These are phyloP conservation scores for Zymoseptoria pseudotritici DNA, from an alignment of 2,329 filamentous ascomycete genomes.

Conservation along the genomic window DNA sequence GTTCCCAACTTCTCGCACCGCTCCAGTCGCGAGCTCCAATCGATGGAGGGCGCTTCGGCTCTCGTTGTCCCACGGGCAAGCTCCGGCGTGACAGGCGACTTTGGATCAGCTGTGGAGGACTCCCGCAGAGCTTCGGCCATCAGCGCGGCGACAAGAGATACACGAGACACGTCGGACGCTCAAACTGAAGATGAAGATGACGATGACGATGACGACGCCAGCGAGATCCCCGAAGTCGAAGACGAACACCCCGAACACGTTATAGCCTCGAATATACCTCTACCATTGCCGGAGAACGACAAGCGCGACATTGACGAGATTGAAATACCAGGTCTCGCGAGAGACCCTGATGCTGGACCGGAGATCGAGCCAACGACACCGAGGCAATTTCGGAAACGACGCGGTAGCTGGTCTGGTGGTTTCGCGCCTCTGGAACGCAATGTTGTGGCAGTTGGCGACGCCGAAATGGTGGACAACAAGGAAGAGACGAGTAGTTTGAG, in stretches of 20 bases:
- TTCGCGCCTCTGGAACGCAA: neutral
- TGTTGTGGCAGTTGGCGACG: neutral
- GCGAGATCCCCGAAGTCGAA: conserved; percentile 33
- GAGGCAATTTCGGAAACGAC: neutral
- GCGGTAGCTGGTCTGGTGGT: neutral
- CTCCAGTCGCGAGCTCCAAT: conserved; percentile 10
- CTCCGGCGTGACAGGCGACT: conserved; percentile 15
- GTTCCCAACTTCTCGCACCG: conserved; percentile 13
- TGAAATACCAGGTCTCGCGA: conserved; percentile 64
- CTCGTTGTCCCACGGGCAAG: conserved; percentile 17
- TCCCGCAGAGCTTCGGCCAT: conserved; percentile 16
- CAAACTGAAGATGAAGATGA: conserved; percentile 2
- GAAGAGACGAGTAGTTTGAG: conserved; percentile 17
- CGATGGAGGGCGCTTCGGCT: conserved; percentile 4
- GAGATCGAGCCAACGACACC: neutral
- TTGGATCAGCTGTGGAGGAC: conserved; percentile 15
- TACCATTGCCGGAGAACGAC: conserved; percentile 59
- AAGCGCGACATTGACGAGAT: conserved; percentile 70
- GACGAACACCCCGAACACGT: conserved; percentile 32
- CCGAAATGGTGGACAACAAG: conserved; percentile 12
- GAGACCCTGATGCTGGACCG: conserved; percentile 52
- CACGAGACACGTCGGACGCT: neutral
- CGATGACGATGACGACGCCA: conserved; percentile 2
- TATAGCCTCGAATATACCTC: conserved; percentile 55
- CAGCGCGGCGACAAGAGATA: conserved; percentile 7